Evolutionary conservation across 1,139 yeast genomes (phyloP).

Genomic region (Candida albicans): DNA sequence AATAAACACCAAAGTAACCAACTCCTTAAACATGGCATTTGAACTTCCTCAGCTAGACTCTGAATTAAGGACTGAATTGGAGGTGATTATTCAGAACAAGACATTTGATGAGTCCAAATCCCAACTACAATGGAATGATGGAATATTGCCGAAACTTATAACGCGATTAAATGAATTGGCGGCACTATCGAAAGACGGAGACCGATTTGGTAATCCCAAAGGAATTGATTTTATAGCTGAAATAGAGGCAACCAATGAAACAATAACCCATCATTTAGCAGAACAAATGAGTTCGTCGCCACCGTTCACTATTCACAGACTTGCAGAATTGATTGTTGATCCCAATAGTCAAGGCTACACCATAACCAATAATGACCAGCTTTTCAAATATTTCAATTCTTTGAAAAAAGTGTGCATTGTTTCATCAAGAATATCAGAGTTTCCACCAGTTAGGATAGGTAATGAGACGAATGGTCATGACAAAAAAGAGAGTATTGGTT

Average conservation of each 20-base stretch:
- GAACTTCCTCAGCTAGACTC: constrained; percentile 12
- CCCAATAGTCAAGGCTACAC: constrained; percentile 39
- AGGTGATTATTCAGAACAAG: constrained; percentile 7
- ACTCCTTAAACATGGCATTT: neutral
- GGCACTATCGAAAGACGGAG: constrained; percentile 10
- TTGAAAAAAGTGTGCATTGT: constrained; percentile 29
- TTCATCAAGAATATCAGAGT: constrained; percentile 27
- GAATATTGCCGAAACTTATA: constrained; percentile 13
- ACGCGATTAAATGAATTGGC: constrained; percentile 14
- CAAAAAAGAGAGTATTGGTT: constrained; percentile 8
- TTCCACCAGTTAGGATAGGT: constrained; percentile 17
- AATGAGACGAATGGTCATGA: neutral
- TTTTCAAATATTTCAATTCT: constrained; percentile 33
- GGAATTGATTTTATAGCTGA: constrained; percentile 3
- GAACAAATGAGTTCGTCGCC: constrained; percentile 37
- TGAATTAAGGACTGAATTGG: constrained; percentile 8
- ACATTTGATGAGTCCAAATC: constrained; percentile 5
- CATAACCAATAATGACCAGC: constrained; percentile 25
- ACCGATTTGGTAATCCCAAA: constrained; percentile 19
- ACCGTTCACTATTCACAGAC: constrained; percentile 59
- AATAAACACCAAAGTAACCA: too few species aligned
- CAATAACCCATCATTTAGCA: constrained; percentile 19
- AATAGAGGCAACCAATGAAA: constrained; percentile 6
- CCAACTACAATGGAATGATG: constrained; percentile 12
- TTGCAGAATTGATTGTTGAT: constrained; percentile 51